Conservation (phyloP, 2,329 filamentous ascomycete species). For the Trichoderma harzianum region DNA sequence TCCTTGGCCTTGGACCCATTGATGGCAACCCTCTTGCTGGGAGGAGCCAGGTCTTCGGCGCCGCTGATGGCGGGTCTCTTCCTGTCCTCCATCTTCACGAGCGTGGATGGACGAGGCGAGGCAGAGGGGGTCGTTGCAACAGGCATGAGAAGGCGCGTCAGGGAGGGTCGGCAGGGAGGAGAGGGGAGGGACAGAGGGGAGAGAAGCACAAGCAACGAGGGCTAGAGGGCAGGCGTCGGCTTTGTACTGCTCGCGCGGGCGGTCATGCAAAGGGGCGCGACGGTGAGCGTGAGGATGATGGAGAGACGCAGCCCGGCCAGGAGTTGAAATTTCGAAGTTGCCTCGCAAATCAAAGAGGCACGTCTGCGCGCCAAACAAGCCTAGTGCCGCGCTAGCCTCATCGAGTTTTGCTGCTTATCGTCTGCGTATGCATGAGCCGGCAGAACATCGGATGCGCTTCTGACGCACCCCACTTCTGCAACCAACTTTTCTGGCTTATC, state of each 20-base stretch:
- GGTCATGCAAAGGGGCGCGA: conserved; percentile 36
- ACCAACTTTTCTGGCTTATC: conserved; percentile 14
- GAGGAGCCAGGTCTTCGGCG: conserved; percentile 79
- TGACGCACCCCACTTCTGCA: conserved; percentile 15
- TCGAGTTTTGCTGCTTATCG: conserved; percentile 33
- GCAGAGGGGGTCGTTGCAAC: conserved; percentile 71
- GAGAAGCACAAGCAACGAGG: conserved; percentile 28
- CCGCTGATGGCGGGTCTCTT: conserved; percentile 86
- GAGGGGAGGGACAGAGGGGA: conserved; percentile 23
- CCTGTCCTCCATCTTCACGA: conserved; percentile 98
- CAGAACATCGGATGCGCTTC: conserved; percentile 30
- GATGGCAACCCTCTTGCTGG: conserved; percentile 85
- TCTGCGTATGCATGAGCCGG: conserved; percentile 30
- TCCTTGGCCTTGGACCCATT: conserved; percentile 67
- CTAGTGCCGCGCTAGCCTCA: conserved; percentile 35
- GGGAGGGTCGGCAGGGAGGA: conserved; percentile 37
- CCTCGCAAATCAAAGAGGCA: conserved; percentile 40
- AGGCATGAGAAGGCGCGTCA: conserved; percentile 70
- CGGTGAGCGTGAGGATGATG: conserved; percentile 33
- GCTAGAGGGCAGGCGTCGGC: conserved; percentile 36
- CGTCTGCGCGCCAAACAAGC: conserved; percentile 34
- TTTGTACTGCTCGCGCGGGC: conserved; percentile 30
- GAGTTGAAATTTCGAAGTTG: conserved; percentile 46
- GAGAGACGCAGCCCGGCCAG: conserved; percentile 34
- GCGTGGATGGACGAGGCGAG: conserved; percentile 71